Evolutionary conservation across 192 early-diverging fungal genomes (phyloP).

Genomic region (Mortierella hygrophila): DNA sequence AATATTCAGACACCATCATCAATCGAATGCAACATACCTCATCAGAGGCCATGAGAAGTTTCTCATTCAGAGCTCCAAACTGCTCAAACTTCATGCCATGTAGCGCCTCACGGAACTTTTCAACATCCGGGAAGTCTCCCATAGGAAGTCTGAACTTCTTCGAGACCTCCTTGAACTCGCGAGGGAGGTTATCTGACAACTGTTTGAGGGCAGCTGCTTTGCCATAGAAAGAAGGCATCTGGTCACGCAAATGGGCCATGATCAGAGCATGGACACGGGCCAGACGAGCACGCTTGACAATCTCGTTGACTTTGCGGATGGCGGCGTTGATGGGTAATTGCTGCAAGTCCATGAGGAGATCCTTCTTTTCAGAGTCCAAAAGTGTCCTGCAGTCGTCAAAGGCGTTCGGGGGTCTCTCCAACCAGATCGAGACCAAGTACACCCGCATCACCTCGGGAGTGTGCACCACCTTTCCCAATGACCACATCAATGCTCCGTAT

Average conservation of each 20-base stretch:
- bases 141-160: slow-evolving; percentile 72
- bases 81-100: slow-evolving; percentile 62
- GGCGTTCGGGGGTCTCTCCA: slow-evolving; percentile 70
- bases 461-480: slow-evolving; percentile 86
- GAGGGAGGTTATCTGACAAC: slow-evolving; percentile 74
- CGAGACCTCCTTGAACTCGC: slow-evolving; percentile 78
- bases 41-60: slow-evolving; percentile 57
- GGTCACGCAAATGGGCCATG: slow-evolving; percentile 78
- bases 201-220: slow-evolving; percentile 80
- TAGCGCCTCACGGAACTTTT: slow-evolving; percentile 56
- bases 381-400: slow-evolving; percentile 77
- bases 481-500: slow-evolving; percentile 93
- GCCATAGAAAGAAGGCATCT: slow-evolving; percentile 85
- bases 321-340: slow-evolving; percentile 80
- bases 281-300: slow-evolving; percentile 83
- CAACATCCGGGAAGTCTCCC: slow-evolving; percentile 63
- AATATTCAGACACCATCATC: neutral
- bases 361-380: slow-evolving; percentile 76
- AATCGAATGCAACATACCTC: slow-evolving; percentile 32
- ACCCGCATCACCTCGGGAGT: slow-evolving; percentile 90
- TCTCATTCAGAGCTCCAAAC: slow-evolving; percentile 62
- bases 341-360: slow-evolving; percentile 78
- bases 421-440: slow-evolving; percentile 83
- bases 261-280: slow-evolving; percentile 87
- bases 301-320: slow-evolving; percentile 87